A percentile compares a stretch with the other conserved stretches of the same genome.
These are phyloP conservation scores for Pseudopyrenochaeta lycopersici DNA, from an alignment of 2,329 filamentous ascomycete species.

Conservation along the genomic window DNA sequence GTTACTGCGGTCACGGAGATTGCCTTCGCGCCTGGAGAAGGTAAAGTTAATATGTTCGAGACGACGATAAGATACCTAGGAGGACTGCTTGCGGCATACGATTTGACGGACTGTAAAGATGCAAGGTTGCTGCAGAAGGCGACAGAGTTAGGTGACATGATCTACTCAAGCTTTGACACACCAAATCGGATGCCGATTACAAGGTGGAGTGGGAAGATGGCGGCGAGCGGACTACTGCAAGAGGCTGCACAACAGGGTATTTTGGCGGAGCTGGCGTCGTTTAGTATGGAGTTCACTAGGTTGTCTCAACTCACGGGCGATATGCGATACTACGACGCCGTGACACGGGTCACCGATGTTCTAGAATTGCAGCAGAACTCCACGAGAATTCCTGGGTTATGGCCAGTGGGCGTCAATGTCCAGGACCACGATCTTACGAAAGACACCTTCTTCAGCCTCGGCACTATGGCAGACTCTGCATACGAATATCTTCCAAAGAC, in stretches of 20 bases:
- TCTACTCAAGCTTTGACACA: conserved; percentile 72
- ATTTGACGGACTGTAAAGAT: conserved; percentile 64
- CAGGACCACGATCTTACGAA: conserved; percentile 40
- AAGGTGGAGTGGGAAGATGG: conserved; percentile 25
- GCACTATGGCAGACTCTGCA: conserved; percentile 41
- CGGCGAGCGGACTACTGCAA: conserved; percentile 38
- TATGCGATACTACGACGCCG: conserved; percentile 55
- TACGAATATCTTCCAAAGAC: conserved; percentile 50
- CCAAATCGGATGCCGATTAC: conserved; percentile 69
- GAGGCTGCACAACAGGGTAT: conserved; percentile 46
- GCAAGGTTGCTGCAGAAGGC: conserved; percentile 65
- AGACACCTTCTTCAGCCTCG: conserved; percentile 49
- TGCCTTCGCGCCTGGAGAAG: conserved; percentile 62
- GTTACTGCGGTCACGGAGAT: conserved; percentile 65
- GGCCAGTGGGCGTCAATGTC: conserved; percentile 44
- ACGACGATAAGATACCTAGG: conserved; percentile 75
- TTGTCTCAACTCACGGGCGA: conserved; percentile 55
- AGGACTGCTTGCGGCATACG: conserved; percentile 72
- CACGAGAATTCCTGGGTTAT: conserved; percentile 55
- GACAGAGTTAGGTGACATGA: conserved; percentile 67
- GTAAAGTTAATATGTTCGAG: conserved; percentile 70
- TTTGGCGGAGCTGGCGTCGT: conserved; percentile 54
- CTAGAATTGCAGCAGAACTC: conserved; percentile 51
- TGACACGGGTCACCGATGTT: conserved; percentile 48
- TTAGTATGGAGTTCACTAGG: conserved; percentile 55